Evolutionary conservation across 1,139 yeast genomes (phyloP), one percentile per base, ranked within the genome.

Genomic region (Debaryomycetaceae sp.): DNA sequence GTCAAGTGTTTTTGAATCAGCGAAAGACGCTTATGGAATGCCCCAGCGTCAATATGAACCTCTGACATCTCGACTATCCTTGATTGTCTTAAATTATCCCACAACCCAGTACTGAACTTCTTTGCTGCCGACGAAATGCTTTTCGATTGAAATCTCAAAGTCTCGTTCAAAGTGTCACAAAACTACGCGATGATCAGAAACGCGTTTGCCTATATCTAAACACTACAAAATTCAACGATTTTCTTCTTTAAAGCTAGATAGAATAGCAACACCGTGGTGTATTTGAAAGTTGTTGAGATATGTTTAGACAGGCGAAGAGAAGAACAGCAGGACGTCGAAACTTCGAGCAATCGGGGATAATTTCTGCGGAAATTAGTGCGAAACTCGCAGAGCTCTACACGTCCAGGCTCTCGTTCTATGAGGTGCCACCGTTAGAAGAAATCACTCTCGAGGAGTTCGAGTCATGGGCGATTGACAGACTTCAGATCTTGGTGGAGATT

Each of bases 391-490:
- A 45, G 11, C 40, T 49, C 26, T 51, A 50, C 35, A 35, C 41
- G 33, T 51, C 60, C 15, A 52, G 92, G 33, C 68, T 86, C 38
- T 79, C 83, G 36, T 75, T 91, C 54, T 92, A 92, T 61, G 76
- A 72, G 33, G 50, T 67, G 4, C 94, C 96, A 6, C 98, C 98
- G 1, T 62, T 73, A 30, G 81, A 83, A 29, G 98, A 92, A 61
- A 81, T 92, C 54, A 88, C 97, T 0, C 60, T 92, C 30, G 97
- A 91, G 49, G 87, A 92, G 56, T 94, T 92, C 60, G 98, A 92
- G 62, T 73, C 74, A 14, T 92, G 97, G 97, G 98, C 98, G 6
- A 85, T 92, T 37, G 98, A 92, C 55, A 70, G 99, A 46, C 73
- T 92, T 48, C 81, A 83, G 55, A 79, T 92, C 7, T 72, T 94